phyloP scores from a whole-genome alignment of 805 yeast species.

The Suhomyces kilbournensis region DNA sequence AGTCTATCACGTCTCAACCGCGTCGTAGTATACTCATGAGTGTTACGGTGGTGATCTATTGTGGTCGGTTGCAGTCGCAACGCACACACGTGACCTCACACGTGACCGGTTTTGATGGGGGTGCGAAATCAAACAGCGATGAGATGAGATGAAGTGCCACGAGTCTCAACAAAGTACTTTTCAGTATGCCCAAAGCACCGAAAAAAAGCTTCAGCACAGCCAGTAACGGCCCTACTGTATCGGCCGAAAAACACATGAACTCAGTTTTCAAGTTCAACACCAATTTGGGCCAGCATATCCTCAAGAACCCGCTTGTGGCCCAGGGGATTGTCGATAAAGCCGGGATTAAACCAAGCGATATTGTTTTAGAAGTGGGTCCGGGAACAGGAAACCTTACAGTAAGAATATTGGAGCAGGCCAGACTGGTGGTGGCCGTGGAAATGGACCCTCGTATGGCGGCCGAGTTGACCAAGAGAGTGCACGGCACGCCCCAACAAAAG shows the following conservation, averaged over 20 bases:
- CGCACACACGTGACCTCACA: background rate
- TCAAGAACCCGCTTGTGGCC: conserved; percentile 94
- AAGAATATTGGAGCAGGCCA: conserved; percentile 85
- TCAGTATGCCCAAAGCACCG: conserved; percentile 57
- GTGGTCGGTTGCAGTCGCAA: background rate
- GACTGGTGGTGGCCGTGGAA: conserved; percentile 93
- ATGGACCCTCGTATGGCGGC: conserved; percentile 99
- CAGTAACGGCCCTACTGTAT: conserved; percentile 51
- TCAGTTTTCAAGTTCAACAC: conserved; percentile 96
- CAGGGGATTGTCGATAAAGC: conserved; percentile 99
- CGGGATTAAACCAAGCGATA: conserved; percentile 84
- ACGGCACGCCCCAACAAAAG: conserved; percentile 91
- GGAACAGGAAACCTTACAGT: conserved; percentile 98
- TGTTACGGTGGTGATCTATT: background rate
- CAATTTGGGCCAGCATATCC: conserved; percentile 92
- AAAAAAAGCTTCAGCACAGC: conserved; percentile 57
- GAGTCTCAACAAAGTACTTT: background rate
- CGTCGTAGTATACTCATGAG: no score
- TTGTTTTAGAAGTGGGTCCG: conserved; percentile 95
- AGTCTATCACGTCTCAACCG: background rate
- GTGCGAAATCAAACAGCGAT: background rate
- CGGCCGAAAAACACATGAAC: conserved; percentile 67
- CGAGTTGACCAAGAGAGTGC: conserved; percentile 94
- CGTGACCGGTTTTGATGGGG: background rate
- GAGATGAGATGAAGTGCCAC: background rate